These are phyloP conservation scores for Eutypella sp. DNA, from an alignment of 2,329 filamentous ascomycete species.

Conservation along the genomic window DNA sequence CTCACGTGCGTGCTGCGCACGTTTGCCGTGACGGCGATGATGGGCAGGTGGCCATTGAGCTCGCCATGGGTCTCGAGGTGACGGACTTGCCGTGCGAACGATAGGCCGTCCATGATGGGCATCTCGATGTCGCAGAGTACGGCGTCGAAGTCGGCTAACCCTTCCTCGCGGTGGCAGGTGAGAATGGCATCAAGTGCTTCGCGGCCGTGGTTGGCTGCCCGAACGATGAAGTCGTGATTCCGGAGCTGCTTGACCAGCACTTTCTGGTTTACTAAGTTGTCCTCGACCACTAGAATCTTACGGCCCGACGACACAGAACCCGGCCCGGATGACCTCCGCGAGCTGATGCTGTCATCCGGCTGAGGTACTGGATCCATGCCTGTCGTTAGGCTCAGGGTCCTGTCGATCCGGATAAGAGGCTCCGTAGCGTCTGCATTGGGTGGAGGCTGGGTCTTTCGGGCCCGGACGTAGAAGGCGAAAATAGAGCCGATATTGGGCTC, in stretches of 20 bases:
- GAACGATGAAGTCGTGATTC: constrained; percentile 44
- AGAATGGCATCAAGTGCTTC: constrained; percentile 43
- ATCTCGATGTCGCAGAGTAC: constrained; percentile 25
- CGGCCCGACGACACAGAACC: constrained; percentile 15
- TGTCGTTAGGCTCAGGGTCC: constrained; percentile 9
- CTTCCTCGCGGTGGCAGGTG: background rate
- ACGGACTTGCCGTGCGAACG: constrained; percentile 19
- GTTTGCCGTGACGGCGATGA: constrained; percentile 23
- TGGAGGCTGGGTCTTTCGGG: constrained; percentile 22
- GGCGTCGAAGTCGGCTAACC: constrained; percentile 16
- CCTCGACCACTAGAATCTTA: constrained; percentile 50
- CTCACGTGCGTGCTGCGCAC: constrained; percentile 21
- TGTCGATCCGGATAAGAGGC: constrained; percentile 7
- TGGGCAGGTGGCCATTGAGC: constrained; percentile 18
- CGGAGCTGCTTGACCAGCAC: constrained; percentile 48
- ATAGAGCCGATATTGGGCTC: constrained; percentile 65
- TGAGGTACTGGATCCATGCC: constrained; percentile 13
- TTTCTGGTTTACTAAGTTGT: constrained; percentile 57
- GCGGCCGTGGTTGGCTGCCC: constrained; percentile 52
- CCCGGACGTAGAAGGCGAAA: constrained; percentile 70
- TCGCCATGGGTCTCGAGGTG: constrained; percentile 11
- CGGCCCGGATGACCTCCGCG: background rate
- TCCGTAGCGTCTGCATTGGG: constrained; percentile 5
- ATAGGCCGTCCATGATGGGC: constrained; percentile 23
- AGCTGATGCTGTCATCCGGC: background rate